Evolutionary conservation across 164 flowering plant genomes (phyloP), one percentile per base, ranked within the genome.

Genomic region (Cinnamomum chago): DNA sequence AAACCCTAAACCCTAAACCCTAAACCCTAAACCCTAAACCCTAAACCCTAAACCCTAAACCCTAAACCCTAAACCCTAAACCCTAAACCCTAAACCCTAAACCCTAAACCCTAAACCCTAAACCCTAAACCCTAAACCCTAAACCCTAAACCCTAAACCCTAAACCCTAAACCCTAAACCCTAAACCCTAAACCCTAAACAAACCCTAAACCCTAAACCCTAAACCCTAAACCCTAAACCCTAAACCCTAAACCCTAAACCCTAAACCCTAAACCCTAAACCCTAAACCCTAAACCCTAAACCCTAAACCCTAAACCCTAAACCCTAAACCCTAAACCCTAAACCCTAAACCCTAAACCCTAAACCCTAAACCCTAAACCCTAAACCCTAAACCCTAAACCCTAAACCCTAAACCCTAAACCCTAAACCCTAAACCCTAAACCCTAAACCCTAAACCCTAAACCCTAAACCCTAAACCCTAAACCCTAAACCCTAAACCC

Each of bases 131-230:
- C 70, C 70, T 68, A 68, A 68, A 68, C 70, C 70, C 70, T 68
- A 68, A 68, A 68, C 70, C 70, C 70, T 68, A 68, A 68, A 68
- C 70, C 70, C 70, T 68, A 68, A 68, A 68, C 70, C 70, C 70
- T 68, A 68, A 27, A 27, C 28, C 28, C 28, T 27, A 27, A 27
- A 27, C 28, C 28, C 28, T 27, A 27, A 27, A 27, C 28, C 27
- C 28, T 27, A 27, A 27, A 27, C 28, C 28, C 28, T 27, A 27
- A 27, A 27, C 28, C 28, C 28, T 27, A 27, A 27, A 27, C 28
- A 0, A 27, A 27, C 0, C 28, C 28, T 27, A 27, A 27, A 27
- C 28, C 28, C 28, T 27, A 27, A 27, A 27, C 28, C 28, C 28
- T 27, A 27, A 27, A 27, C 28, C 28, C 28, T 27, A 27, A 68